Base-by-base conservation (phyloP, 2,329 filamentous ascomycete genomes). In the Periconia macrospinosa region DNA sequence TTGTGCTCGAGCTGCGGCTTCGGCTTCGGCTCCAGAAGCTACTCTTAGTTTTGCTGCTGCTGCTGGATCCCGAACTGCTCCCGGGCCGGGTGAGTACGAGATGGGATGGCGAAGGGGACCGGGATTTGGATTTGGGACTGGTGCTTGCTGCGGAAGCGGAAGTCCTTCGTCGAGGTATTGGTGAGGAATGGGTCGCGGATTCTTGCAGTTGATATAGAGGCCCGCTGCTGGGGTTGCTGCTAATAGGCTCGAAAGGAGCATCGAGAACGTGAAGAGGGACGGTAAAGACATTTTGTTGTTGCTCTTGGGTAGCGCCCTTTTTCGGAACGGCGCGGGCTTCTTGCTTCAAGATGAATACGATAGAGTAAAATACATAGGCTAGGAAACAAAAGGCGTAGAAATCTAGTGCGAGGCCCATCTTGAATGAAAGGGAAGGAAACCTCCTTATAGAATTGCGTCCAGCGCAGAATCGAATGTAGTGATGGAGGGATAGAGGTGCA, bases 371-470 rank as follows among this genome's bases (percentile, higher is more conserved):
- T 47, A 50, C 19, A 19, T 54, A 54, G 20, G 48, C 47, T 44
- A 54, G 19, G 15, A 54, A 54, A 6, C 49, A 40, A 41, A 54
- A 44, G 13, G 52, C 52, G 40, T 54, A 54, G 44, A 54, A 54
- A 15, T 54, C 44, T 10, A 54, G 40, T 30, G 49, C 23, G 43
- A 54, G 45, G 46, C 33, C 33, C 46, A 48, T 48, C 11, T 23
- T 48, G 46, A 45, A 30, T 30, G 43, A 30, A 15, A 13, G 43
- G 30, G 15, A 15, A 17, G 23, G 14, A 30, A 23, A 18, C 15
- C 30, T 17, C 43, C 17, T 42, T 30, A n/a, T 33, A n/a, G 11
- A 45, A n/a, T 2, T 30, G 27, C 43, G 43, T 45, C 43, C 43
- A n/a, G 43, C 43, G 43, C 43, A 23, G 27, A 14, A 17, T 30